Evolutionary conservation across 2,329 filamentous ascomycete species (phyloP), one percentile per base, ranked within the genome.

Genomic region (Celoporthe dispersa): DNA sequence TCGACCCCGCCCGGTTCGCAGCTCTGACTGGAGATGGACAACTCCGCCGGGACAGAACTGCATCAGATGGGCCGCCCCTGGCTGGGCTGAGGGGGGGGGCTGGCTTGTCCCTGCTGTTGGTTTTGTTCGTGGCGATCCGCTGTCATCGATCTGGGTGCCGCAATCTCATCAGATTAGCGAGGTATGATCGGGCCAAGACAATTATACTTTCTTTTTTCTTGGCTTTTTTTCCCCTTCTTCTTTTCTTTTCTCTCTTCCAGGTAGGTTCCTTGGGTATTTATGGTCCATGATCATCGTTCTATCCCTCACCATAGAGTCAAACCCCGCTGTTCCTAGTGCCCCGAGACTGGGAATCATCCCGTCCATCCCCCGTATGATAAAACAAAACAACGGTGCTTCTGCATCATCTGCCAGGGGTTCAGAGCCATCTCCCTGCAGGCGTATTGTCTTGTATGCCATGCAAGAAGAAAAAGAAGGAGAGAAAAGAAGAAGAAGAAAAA

Each of bases 71-170:
- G n/a, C n/a, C n/a, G n/a, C 41, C 28, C 31, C 44, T 48, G 44
- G 44, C 11, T 9, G 44, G 22, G 44, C 44, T 48, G 44, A 48
- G n/a, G 1, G 22, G 44, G 19, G 22, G 16, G 44, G 44, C 22
- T 19, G 37, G 37, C 37, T 44, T 19, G 44, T 19, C 44, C n/a
- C 11, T 44, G 16, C 22, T 48, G 44, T 48, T 48, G 44, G 44
- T 48, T n/a, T 48, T 48, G 44, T 48, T n/a, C 37, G 44, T 66
- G 35, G n/a, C 53, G 44, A 14, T 66, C 33, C 51, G 64, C 64
- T 66, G 64, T 55, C 64, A 66, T 53, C 44, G 41, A 44, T 64
- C 44, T 33, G 48, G 19, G n/a, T 66, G 59, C 59, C 59, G 59
- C 59, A 62, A 33, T 39, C 59, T 62, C 59, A 22, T 39, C 59